Percentiles rank a stretch among this genome's conserved stretches.
Evolutionary conservation across 2,329 filamentous ascomycete species (phyloP).

Genomic region (Fusarium bactridioides): DNA sequence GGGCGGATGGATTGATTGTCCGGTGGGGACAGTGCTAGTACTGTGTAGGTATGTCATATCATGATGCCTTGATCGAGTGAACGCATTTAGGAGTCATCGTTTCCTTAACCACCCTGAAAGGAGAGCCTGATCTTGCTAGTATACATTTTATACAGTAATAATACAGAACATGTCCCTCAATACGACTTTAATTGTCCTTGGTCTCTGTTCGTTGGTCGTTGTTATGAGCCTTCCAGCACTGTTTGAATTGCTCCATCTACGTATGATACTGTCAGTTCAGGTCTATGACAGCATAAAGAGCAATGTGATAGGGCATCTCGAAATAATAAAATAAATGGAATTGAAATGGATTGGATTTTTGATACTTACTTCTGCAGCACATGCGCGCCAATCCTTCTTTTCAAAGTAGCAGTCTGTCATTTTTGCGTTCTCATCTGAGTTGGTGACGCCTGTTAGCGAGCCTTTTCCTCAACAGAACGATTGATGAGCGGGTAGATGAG

Average conservation of each 20-base stretch:
- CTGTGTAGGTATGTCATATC: neutral
- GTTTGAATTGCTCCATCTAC: constrained; percentile 88
- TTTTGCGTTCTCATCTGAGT: constrained; percentile 81
- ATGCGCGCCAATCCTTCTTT: constrained; percentile 94
- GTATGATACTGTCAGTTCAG: constrained; percentile 49
- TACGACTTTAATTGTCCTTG: constrained; percentile 64
- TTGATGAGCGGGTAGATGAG: neutral
- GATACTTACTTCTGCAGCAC: constrained; percentile 82
- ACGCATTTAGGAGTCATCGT: neutral
- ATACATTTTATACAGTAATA: neutral
- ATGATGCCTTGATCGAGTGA: constrained; percentile 21
- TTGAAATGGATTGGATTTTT: fast-evolving
- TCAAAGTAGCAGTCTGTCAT: constrained; percentile 97
- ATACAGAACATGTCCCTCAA: neutral
- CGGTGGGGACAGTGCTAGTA: constrained; percentile 16
- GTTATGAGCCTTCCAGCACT: constrained; percentile 90
- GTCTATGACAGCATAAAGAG: neutral
- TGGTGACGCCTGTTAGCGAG: constrained; percentile 3
- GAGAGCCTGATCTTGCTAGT: neutral
- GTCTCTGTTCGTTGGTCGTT: constrained; percentile 84
- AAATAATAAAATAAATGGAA: neutral
- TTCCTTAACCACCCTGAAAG: neutral
- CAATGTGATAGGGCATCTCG: neutral
- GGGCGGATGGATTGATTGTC: constrained; percentile 29
- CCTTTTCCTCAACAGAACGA: constrained; percentile 19